Base-by-base conservation (phyloP, 2,329 filamentous ascomycete genomes). In the Aspergillus sp. region DNA sequence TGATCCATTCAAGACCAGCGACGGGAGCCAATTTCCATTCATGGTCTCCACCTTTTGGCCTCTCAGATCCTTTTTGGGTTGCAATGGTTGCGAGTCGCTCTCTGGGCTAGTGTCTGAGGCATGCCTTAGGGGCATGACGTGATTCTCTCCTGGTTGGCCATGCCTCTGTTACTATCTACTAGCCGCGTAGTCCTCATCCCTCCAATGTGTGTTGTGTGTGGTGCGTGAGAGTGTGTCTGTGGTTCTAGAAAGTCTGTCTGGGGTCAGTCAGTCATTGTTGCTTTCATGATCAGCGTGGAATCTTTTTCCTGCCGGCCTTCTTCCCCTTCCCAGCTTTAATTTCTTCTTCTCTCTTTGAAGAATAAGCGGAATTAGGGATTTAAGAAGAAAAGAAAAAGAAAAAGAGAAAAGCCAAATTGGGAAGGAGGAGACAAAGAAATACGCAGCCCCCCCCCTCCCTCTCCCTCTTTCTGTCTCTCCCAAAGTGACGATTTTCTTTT, bases 41-140 rank as follows among this genome's bases (percentile, higher is more conserved):
- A 41, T 11, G 17, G 36, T 55, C 50, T 42, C 53, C 60, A 62
- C 60, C 47, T 23, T 10, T 8, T 36, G 44, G 50, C 25, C 49
- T 58, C 57, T 54, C 59, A 57, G 54, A 61, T 58, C 50, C 59
- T 58, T n/a, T 52, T 55, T 39, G 36, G 25, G 53, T 58, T 53
- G 52, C 21, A 44, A 42, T 41, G 25, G 8, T 60, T 53, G 39
- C 49, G 19, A 54, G 38, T 49, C 30, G 49, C 51, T 59, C 17
- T n/a, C 52, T 32, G 8, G 32, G 42, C 54, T 52, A 57, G 41
- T 57, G 21, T 53, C 41, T 50, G 27, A 50, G 38, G 39, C 39
- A 30, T 47, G 54, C 39, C 49, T 38, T 19, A 54, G 55, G 59
- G 41, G 42, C 50, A 58, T 62, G 57, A 62, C 57, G 57, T 62